Percentiles rank a stretch among this genome's conserved stretches.
Conservation (phyloP, 2,329 filamentous ascomycete genomes). For the Chaetomiaceae sp. region DNA sequence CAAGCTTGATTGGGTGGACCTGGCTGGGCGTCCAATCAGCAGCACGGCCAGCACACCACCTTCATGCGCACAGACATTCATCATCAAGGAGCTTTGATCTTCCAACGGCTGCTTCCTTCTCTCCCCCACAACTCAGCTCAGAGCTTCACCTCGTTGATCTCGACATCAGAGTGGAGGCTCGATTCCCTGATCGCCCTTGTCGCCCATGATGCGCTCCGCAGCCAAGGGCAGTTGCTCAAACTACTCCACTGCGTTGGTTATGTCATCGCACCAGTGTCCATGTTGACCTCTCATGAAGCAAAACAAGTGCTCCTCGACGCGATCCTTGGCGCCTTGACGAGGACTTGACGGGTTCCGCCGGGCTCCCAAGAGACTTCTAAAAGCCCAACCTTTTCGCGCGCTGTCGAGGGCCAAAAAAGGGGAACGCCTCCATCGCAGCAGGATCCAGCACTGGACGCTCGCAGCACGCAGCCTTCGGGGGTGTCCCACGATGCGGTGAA, state of each 20-base stretch:
- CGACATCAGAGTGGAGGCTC: too few relatives aligned
- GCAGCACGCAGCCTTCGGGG: background rate
- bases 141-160: too few relatives aligned
- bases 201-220: background rate
- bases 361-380: too few relatives aligned
- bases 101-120: background rate
- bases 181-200: too few relatives aligned
- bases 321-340: background rate
- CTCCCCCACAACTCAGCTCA: too few relatives aligned
- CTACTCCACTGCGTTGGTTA: too few relatives aligned
- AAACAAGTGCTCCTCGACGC: background rate
- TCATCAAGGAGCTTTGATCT: background rate
- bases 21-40: background rate
- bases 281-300: too few relatives aligned
- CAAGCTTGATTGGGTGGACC: background rate
- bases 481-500: background rate
- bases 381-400: too few relatives aligned
- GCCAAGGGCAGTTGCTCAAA: too few relatives aligned
- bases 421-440: background rate
- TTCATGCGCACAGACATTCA: background rate
- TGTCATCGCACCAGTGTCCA: too few relatives aligned
- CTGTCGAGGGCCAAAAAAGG: background rate
- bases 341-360: too few relatives aligned
- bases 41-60: background rate
- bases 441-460: background rate